Conservation (phyloP, 2,329 filamentous ascomycete species). For the Pseudogymnoascus sp. region DNA sequence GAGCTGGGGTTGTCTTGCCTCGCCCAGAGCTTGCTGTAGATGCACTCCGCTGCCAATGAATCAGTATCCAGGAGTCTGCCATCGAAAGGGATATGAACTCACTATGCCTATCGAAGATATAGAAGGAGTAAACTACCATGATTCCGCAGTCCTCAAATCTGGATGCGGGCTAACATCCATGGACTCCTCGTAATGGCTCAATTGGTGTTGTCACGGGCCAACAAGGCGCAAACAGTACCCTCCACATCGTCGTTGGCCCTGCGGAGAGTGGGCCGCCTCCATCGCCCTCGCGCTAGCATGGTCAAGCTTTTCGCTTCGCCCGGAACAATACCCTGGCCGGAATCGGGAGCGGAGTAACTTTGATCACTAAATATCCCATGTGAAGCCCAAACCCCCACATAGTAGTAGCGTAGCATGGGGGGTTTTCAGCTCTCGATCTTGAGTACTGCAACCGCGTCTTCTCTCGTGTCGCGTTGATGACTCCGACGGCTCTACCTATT, state of each 20-base stretch:
- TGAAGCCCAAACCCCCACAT: constrained; percentile 6
- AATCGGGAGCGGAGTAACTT: neutral
- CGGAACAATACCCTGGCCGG: constrained; percentile 6
- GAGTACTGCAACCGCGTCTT: neutral
- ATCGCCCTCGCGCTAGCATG: constrained; percentile 1
- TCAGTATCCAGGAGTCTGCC: constrained; percentile 14
- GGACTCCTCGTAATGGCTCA: constrained; percentile 7
- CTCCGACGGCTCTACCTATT: neutral
- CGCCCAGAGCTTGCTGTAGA: constrained; percentile 83
- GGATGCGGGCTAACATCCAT: constrained; percentile 5
- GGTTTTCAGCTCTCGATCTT: constrained; percentile 3
- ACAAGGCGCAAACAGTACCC: constrained; percentile 7
- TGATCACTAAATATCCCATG: constrained; percentile 1
- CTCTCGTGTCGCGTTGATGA: neutral
- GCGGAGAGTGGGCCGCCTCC: neutral
- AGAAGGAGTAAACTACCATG: constrained; percentile 96
- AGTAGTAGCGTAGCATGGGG: neutral
- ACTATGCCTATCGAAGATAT: constrained; percentile 99
- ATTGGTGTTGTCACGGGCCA: constrained; percentile 6
- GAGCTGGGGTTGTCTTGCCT: constrained; percentile 35
- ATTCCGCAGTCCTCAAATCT: constrained; percentile 22
- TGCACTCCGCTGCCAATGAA: constrained; percentile 71
- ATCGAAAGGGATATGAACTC: constrained; percentile 24
- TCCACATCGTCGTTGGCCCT: constrained; percentile 6
- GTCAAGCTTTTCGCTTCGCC: constrained; percentile 7